Evolutionary conservation across 805 yeast species (phyloP), one percentile per base, ranked within the genome.

Genomic region (Candida suzukii): DNA sequence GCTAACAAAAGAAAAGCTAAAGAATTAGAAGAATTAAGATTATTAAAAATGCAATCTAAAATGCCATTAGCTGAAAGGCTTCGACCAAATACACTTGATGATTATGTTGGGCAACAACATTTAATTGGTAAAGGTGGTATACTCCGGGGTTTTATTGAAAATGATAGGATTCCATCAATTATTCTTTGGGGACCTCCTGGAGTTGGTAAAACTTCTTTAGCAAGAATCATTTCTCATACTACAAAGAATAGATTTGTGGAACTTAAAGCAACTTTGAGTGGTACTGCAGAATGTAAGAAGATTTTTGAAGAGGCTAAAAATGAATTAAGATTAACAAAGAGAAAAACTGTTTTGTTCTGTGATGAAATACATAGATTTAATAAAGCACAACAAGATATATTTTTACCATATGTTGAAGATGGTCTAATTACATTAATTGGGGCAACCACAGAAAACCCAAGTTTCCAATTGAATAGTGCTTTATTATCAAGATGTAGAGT

Each of bases 381-480:
- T 49, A 82, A 83, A 45, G 68, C 79, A 0, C 99, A 93, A 54
- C 99, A 93, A 58, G 98, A 93, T 59, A 73, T 80, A 37, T 74
- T 95, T 37, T 64, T 93, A 31, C 93, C 95, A 0, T 80, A 77
- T 46, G 82, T 91, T 1, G 99, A 93, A 57, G 67, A 75, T 24
- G 98, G 98, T 2, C 78, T 78, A 40, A 77, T 90, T 35, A 77
- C 80, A 1, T 69, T 93, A 34, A 78, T 91, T 39, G 99, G 99
- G 5, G 97, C 98, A n/a, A 93, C 99, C 0, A 90, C 98, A 0
- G 99, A 93, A 57, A 93, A 93, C 56, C 96, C 97, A 4, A 78
- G 84, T 37, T 82, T 83, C 52, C 82, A 87, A 51, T 63, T 93
- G 33, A 80, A 88, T 45, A 76, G 83, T 41, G 97, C 98, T 0